Evolutionary conservation across 805 yeast species (phyloP).

Genomic region (Cyberlindnera maritima): DNA sequence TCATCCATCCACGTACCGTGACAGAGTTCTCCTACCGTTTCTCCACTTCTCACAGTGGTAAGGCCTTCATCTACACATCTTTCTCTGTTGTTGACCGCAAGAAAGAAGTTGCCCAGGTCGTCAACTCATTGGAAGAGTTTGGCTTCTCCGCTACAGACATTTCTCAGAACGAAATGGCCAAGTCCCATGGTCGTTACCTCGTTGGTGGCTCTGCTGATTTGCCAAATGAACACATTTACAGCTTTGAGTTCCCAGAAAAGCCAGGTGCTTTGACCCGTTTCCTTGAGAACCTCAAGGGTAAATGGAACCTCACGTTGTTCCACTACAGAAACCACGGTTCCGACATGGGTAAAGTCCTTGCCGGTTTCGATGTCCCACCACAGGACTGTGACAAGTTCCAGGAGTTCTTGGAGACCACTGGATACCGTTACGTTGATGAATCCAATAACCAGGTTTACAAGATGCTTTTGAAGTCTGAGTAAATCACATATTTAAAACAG

Average conservation of each 20-base stretch:
- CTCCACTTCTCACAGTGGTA: conserved; percentile 41
- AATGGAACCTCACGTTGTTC: conserved; percentile 93
- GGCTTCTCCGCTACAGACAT: conserved; percentile 82
- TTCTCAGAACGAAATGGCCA: conserved; percentile 91
- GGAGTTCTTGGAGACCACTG: conserved; percentile 64
- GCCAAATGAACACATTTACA: conserved; percentile 70
- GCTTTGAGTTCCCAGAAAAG: conserved; percentile 95
- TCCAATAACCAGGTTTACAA: conserved; percentile 83
- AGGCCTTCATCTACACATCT: conserved; percentile 84
- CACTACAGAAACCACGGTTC: conserved; percentile 97
- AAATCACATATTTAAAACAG: not conserved
- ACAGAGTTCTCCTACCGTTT: conserved; percentile 94
- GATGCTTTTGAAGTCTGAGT: conserved; percentile 54
- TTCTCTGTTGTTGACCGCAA: conserved; percentile 78
- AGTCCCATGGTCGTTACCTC: conserved; percentile 91
- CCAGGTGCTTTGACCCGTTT: conserved; percentile 92
- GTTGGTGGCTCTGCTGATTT: conserved; percentile 87
- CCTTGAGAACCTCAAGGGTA: conserved; percentile 62
- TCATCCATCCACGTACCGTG: conserved; percentile 83
- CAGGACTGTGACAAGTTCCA: conserved; percentile 63
- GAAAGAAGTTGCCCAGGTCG: conserved; percentile 66
- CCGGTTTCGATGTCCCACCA: conserved; percentile 84
- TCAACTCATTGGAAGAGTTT: conserved; percentile 51
- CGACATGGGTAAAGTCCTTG: conserved; percentile 88
- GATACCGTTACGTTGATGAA: conserved; percentile 78